These are phyloP conservation scores for Triangularia setosa DNA, from an alignment of 2,329 filamentous ascomycete species.

Conservation along the genomic window DNA sequence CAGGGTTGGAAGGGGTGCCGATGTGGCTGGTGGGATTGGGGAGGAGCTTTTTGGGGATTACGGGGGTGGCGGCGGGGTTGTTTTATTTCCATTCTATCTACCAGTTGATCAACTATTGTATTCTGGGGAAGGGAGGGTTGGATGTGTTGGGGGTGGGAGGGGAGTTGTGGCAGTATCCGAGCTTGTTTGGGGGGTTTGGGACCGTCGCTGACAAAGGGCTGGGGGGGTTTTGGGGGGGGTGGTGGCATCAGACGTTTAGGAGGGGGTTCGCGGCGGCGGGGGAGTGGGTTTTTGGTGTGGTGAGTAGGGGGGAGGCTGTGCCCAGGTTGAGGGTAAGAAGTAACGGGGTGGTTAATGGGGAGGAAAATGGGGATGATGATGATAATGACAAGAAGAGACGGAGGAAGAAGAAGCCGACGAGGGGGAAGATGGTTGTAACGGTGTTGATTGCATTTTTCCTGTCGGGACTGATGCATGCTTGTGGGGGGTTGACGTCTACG, in stretches of 20 bases:
- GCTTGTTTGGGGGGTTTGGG: conserved; percentile 52
- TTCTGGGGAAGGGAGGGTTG: conserved; percentile 36
- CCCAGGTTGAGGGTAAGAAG: not conserved
- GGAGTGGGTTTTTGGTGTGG: conserved; percentile 43
- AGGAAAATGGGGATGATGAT: not conserved
- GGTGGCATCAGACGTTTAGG: conserved; percentile 91
- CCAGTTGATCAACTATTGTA: conserved; percentile 20
- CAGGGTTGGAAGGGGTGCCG: conserved; percentile 40
- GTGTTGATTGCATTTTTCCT: conserved; percentile 55
- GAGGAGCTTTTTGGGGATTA: conserved; percentile 53
- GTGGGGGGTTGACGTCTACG: conserved; percentile 65
- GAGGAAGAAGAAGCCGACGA: conserved; percentile 31
- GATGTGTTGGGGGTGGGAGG: conserved; percentile 46
- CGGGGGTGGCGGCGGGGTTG: conserved; percentile 58
- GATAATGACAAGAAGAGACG: conserved; percentile 11
- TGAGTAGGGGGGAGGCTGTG: not conserved
- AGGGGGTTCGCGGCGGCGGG: conserved; percentile 63
- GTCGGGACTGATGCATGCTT: conserved; percentile 66
- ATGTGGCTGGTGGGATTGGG: conserved; percentile 47
- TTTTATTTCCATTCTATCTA: conserved; percentile 51
- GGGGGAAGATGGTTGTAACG: conserved; percentile 31
- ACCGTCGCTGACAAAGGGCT: conserved; percentile 66
- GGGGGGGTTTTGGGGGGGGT: conserved; percentile 75
- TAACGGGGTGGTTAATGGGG: not conserved
- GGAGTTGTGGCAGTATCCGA: conserved; percentile 51